phyloP scores from a whole-genome alignment of 1,284 basidiomycete species.

The Acaromyces ingoldii region DNA sequence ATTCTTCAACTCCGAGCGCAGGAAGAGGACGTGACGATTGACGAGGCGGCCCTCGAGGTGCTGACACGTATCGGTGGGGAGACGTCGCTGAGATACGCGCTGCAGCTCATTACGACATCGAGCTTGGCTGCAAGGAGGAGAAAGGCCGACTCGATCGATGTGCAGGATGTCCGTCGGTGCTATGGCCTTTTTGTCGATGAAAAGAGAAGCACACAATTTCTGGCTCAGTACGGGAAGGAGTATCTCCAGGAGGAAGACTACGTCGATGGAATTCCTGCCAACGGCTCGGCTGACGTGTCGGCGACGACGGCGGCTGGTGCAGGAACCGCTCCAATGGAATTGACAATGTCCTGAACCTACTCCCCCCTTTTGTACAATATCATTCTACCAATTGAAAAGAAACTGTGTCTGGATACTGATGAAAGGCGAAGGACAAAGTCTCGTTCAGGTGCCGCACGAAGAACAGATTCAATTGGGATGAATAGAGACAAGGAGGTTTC shows the following conservation, averaged over 20 bases:
- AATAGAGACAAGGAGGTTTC: too few relatives aligned
- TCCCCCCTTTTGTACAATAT: too few relatives aligned
- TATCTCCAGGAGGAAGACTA: constrained; percentile 53
- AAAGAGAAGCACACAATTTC: constrained; percentile 86
- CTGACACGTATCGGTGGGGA: constrained; percentile 78
- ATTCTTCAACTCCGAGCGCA: constrained; percentile 92
- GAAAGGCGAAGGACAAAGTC: too few relatives aligned
- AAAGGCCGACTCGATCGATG: constrained; percentile 67
- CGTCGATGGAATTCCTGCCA: too few relatives aligned
- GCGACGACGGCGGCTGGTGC: too few relatives aligned
- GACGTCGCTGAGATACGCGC: constrained; percentile 70
- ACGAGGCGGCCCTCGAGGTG: constrained; percentile 68
- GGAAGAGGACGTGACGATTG: constrained; percentile 90
- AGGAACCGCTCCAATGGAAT: too few relatives aligned
- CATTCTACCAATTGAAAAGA: too few relatives aligned
- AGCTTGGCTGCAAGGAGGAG: constrained; percentile 76
- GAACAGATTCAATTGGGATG: too few relatives aligned
- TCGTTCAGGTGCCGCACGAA: too few relatives aligned
- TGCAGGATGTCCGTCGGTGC: constrained; percentile 74
- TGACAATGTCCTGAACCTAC: too few relatives aligned
- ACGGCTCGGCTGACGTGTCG: too few relatives aligned
- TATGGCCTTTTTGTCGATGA: constrained; percentile 84
- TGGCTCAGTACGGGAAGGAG: constrained; percentile 73
- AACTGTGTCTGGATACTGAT: too few relatives aligned
- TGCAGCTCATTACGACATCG: constrained; percentile 87